A percentile compares a stretch with the other conserved stretches of the same genome.
Evolutionary conservation across 306 rosid species (phyloP).

Genomic region (Begonia loranthoides): DNA sequence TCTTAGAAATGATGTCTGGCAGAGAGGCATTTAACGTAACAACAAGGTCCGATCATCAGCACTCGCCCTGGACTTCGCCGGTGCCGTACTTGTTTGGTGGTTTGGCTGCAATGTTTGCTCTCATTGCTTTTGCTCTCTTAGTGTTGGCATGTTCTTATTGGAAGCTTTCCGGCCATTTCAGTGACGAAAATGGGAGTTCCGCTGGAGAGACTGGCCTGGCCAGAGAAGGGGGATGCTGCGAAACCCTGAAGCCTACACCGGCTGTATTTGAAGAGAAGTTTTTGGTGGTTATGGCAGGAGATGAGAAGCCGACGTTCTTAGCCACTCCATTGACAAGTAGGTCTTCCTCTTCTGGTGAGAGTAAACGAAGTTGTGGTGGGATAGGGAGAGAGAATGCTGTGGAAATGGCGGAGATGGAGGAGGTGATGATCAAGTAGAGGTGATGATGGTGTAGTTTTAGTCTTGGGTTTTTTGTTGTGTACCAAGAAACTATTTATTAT

Average conservation of each 20-base stretch:
- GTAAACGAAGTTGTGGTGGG: slow-evolving; percentile 13
- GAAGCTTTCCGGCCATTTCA: slow-evolving; percentile 68
- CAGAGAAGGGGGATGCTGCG: slow-evolving; percentile 18
- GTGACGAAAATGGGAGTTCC: slow-evolving; percentile 12
- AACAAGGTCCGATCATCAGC: slow-evolving; percentile 23
- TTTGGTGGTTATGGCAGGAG: slow-evolving; percentile 87
- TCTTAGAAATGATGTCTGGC: slow-evolving; percentile 22
- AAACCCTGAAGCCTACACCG: slow-evolving; percentile 21
- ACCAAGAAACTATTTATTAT: too few species aligned
- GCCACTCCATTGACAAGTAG: slow-evolving; percentile 58
- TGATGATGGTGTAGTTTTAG: slow-evolving; percentile 3
- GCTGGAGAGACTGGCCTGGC: slow-evolving; percentile 29
- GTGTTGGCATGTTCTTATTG: slow-evolving; percentile 77
- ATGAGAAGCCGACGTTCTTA: slow-evolving; percentile 64
- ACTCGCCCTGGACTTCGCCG: slow-evolving; percentile 87
- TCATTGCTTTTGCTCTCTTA: slow-evolving; percentile 75
- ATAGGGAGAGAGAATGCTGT: slow-evolving; percentile 20
- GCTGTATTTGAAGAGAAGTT: slow-evolving; percentile 53
- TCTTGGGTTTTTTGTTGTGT: not conserved
- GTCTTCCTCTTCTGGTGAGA: slow-evolving; percentile 39
- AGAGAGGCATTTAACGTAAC: slow-evolving; percentile 34
- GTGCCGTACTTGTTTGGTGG: slow-evolving; percentile 82
- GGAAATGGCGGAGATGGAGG: slow-evolving; percentile 11
- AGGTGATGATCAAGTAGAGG: not conserved
- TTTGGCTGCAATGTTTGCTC: slow-evolving; percentile 63